These are phyloP conservation scores for Aspergillus hortae DNA, from an alignment of 2,329 filamentous ascomycete genomes.

Conservation along the genomic window DNA sequence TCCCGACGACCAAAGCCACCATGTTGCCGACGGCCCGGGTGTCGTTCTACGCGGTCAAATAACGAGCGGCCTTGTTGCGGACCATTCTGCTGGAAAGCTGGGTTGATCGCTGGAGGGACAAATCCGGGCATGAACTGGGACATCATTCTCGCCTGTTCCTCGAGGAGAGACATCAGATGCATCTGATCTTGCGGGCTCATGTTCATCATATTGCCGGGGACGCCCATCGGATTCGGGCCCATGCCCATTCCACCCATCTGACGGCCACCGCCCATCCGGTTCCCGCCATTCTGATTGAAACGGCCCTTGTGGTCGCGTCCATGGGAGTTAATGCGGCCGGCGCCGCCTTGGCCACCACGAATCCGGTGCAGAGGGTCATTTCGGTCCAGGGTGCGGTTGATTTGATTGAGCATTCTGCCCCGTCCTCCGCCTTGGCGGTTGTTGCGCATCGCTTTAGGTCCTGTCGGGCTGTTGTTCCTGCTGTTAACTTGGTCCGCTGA, in stretches of 20 bases:
- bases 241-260: constrained; percentile 45
- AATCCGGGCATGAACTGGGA: constrained; percentile 62
- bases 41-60: constrained; percentile 65
- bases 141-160: constrained; percentile 87
- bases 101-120: constrained; percentile 52
- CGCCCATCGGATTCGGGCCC: constrained; percentile 29
- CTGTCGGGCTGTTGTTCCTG: constrained; percentile 67
- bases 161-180: constrained; percentile 71
- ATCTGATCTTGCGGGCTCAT: constrained; percentile 68
- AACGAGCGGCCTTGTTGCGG: constrained; percentile 57
- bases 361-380: constrained; percentile 77
- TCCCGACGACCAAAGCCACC: constrained; percentile 51
- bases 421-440: constrained; percentile 58
- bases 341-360: constrained; percentile 58
- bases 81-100: constrained; percentile 49
- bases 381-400: constrained; percentile 79
- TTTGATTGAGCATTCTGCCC: constrained; percentile 80
- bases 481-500: constrained; percentile 36
- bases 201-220: constrained; percentile 43
- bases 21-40: constrained; percentile 49
- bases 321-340: constrained; percentile 78
- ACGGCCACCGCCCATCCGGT: constrained; percentile 46
- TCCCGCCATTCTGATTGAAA: constrained; percentile 41
- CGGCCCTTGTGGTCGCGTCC: constrained; percentile 67
- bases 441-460: constrained; percentile 91